These are phyloP conservation scores for Sindora glabra DNA, from an alignment of 306 rosid species.

Conservation along the genomic window DNA sequence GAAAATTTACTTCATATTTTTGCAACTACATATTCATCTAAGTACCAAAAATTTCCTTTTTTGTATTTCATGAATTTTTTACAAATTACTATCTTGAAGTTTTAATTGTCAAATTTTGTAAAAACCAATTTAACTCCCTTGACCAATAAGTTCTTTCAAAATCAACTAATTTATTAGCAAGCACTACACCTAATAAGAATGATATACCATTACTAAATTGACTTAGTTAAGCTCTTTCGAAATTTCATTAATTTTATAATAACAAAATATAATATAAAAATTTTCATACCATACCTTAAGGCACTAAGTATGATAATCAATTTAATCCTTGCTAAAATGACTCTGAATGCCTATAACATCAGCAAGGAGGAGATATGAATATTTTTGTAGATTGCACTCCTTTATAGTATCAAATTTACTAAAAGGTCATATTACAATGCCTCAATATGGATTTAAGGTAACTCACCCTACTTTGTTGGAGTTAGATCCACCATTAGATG, in stretches of 20 bases:
- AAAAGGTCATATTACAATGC: no score
- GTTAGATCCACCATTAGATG: no score
- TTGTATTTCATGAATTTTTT: no score
- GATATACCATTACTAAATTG: neutral
- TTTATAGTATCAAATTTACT: conserved; percentile 90
- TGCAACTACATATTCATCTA: no score
- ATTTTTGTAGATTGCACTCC: conserved; percentile 79
- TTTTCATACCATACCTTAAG: conserved; percentile 52
- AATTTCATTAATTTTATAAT: neutral
- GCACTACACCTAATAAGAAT: neutral
- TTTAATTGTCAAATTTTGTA: no score
- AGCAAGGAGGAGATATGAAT: conserved; percentile 83
- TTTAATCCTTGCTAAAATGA: conserved; percentile 42
- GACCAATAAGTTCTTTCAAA: no score
- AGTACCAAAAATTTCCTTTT: no score
- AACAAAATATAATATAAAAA: neutral
- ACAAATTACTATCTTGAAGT: no score
- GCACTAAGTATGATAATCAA: conserved; percentile 50
- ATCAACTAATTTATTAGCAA: neutral
- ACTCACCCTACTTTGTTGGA: no score
- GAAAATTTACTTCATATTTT: no score
- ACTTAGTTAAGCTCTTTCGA: neutral
- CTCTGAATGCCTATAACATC: conserved; percentile 72
- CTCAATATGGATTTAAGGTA: no score
- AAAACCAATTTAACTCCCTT: no score